Conservation (phyloP, 257 asterid genomes). For the Paulownia fortunei region DNA sequence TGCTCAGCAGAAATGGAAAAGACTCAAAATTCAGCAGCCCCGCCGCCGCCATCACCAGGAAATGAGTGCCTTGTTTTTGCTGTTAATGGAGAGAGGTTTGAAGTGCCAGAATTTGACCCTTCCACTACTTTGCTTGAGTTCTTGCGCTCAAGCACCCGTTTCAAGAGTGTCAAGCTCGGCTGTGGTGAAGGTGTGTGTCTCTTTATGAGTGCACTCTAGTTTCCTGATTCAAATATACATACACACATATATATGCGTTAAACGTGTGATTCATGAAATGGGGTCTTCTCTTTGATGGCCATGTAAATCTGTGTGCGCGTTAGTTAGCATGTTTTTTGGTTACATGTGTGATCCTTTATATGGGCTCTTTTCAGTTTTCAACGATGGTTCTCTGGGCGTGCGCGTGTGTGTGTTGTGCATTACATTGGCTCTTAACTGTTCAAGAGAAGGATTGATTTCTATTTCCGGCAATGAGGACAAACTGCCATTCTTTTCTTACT, state of each 20-base stretch:
- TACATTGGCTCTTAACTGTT: too few species aligned
- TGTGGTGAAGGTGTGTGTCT: constrained; percentile 72
- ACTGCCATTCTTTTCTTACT: too few species aligned
- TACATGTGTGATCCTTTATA: neutral
- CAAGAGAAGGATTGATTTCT: too few species aligned
- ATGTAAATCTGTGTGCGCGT: neutral
- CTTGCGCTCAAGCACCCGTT: constrained; percentile 56
- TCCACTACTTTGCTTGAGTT: constrained; percentile 69
- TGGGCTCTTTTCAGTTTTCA: too few species aligned
- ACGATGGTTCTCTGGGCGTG: too few species aligned
- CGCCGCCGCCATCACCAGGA: neutral
- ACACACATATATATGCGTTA: neutral
- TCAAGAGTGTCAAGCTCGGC: constrained; percentile 74
- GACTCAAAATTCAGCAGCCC: neutral
- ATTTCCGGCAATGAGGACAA: too few species aligned
- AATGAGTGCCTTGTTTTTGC: constrained; percentile 51
- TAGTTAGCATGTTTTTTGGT: too few species aligned
- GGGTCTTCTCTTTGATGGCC: neutral
- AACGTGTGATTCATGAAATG: neutral
- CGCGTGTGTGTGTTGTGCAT: too few species aligned
- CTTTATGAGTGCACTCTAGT: too few species aligned
- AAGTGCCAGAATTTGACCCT: constrained; percentile 54
- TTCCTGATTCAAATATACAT: too few species aligned
- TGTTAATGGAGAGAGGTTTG: constrained; percentile 65
- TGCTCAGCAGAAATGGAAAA: constrained; percentile 34